Evolutionary conservation across 2,329 filamentous ascomycete genomes (phyloP).

Genomic region (Diplodia seriata): DNA sequence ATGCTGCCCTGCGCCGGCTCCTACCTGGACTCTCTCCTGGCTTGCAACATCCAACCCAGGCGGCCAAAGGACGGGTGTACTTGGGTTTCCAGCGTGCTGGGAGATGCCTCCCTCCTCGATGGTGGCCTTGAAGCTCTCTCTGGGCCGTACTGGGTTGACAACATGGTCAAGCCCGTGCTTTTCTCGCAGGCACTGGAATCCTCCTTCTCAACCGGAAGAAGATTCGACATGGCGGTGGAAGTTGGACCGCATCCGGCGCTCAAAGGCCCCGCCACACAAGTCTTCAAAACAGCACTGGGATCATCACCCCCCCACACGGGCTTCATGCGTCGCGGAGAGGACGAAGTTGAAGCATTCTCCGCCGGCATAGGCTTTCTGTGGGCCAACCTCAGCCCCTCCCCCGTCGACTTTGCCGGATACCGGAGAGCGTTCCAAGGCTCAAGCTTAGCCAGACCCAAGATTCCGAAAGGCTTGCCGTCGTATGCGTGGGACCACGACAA

Average conservation of each 20-base stretch:
- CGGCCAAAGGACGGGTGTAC: not conserved
- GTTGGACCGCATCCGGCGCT: slow-evolving; percentile 57
- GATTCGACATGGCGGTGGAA: slow-evolving; percentile 52
- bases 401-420: slow-evolving; percentile 26
- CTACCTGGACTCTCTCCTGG: slow-evolving; percentile 7
- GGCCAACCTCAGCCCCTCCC: slow-evolving; percentile 21
- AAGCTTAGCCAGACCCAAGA: not conserved
- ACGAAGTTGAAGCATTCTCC: slow-evolving; percentile 40
- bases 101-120: not conserved
- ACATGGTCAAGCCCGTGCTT: slow-evolving; percentile 55
- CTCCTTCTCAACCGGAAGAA: slow-evolving; percentile 28
- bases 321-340: slow-evolving; percentile 37
- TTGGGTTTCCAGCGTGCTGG: slow-evolving; percentile 13
- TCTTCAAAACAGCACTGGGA: slow-evolving; percentile 39
- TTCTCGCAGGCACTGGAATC: slow-evolving; percentile 45
- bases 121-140: slow-evolving; percentile 34
- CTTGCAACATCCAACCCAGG: not conserved
- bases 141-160: slow-evolving; percentile 54
- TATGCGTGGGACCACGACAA: slow-evolving; percentile 33
- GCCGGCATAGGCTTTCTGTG: slow-evolving; percentile 35
- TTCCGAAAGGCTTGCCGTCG: slow-evolving; percentile 13
- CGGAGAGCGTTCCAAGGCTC: not conserved
- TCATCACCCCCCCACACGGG: slow-evolving; percentile 36
- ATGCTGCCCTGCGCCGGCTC: slow-evolving; percentile 32
- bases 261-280: slow-evolving; percentile 51